Evolutionary conservation across 148 eudicot species (phyloP), one percentile per base, ranked within the genome.

Genomic region (Rhododendron ovatum): DNA sequence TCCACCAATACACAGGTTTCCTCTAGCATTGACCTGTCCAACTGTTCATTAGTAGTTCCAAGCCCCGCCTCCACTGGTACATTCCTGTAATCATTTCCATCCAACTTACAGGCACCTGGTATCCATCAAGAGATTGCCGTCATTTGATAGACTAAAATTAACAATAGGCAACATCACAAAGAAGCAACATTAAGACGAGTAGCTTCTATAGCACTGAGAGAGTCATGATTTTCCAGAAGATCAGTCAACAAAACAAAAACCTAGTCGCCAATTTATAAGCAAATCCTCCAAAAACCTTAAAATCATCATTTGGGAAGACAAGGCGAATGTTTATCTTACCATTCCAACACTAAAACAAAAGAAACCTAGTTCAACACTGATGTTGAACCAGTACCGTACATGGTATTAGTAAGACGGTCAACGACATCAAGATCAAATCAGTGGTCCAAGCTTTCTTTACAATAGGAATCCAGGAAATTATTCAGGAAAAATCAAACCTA

Each of bases 1-100:
- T 87, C 89, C 73, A 92, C 91, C 47, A 92, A 83, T 74, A 90
- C 88, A 83, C 94, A 92, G 41, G 87, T 79, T 74, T 89, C 90
- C 74, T 82, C 89, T 80, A 89, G 85, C 53, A 77, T 76, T 9
- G 86, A 74, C 65, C 50, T 82, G 45, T 80, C 73, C 76, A 63
- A 76, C 18, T 81, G 83, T 85, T 86, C 84, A 51, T 35, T 37
- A 75, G 57, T 61, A 59, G 82, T 65, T 83, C 88, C 87, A 37
- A 65, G 37, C 61, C 28, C 78, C 20, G 76, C 75, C 74, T 86
- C 87, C 5, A 48, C 65, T 0, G 47, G 82, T 69, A 26, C 77
- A 57, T 89, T 91, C 65, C 75, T 77, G 55, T 81, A 87, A 85
- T 88, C 86, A 51, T 57, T 65, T 39, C 85, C 88, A 89, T 87